Evolutionary conservation across 495 filamentous ascomycete genomes (phyloP), one percentile per base, ranked within the genome.

Genomic region (Friedmanniomyces simplex): DNA sequence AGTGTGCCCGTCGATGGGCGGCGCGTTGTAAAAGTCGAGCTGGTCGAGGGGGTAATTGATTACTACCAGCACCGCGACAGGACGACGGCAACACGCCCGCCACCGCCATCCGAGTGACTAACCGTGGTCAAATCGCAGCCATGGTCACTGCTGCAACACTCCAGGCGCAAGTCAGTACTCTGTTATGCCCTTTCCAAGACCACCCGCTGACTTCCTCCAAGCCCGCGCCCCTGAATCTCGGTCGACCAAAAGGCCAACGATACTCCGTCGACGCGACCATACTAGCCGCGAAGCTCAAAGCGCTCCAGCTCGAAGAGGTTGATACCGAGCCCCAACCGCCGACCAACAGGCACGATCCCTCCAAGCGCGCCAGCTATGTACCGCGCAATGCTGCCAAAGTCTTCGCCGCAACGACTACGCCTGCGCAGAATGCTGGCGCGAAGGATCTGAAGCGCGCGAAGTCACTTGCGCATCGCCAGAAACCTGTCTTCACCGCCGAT

Each of bases 361-460:
- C 49, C 13, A 52, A 54, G 32, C 51, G 51, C 8, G 22, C n/a
- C 4, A 21, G 18, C n/a, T 54, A 54, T 30, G 20, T 54, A 2
- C 51, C 51, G 22, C 51, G 37, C 21, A 42, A 43, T 43, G 51
- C 51, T 36, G 51, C 51, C n/a, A 4, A 54, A 13, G 7, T 36
- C 3, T 41, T 54, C n/a, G 12, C n/a, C 21, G 20, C 32, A 5
- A 54, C 51, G 8, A 43, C 51, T 6, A 54, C 51, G 10, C 51
- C 51, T 25, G 18, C 26, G 34, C 49, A 2, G 25, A 30, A 20
- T 7, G 8, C 2, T 4, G 34, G n/a, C 2, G 8, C 22, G 11
- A 43, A 6, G 11, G 18, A 41, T 34, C 6, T 43, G 14, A 26
- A 28, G 13, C 51, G 34, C 32, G 20, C 51, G 12, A 25, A 21